phyloP scores from a whole-genome alignment of 306 rosid species.

The Cucumis melo region DNA sequence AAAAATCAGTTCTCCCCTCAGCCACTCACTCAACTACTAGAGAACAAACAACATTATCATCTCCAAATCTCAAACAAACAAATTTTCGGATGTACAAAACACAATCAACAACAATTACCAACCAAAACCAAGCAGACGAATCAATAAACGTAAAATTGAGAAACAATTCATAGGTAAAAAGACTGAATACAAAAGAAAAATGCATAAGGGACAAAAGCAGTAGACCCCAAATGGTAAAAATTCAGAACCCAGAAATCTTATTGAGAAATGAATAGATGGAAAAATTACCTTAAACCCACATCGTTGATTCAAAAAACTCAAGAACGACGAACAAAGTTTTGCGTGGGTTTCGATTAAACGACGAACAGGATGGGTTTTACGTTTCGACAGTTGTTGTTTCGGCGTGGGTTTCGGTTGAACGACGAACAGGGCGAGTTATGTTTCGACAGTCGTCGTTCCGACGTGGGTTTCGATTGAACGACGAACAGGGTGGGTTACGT shows the following conservation, averaged over 20 bases:
- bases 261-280: constrained; percentile 12
- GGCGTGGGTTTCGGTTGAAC: no score
- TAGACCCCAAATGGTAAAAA: background rate
- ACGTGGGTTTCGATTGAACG: no score
- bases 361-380: no score
- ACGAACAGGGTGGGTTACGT: no score
- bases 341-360: no score
- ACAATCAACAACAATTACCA: background rate
- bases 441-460: no score
- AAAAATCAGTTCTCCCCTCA: background rate
- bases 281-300: constrained; percentile 80
- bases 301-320: constrained; percentile 25
- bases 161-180: background rate
- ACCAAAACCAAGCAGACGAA: background rate
- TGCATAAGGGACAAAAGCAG: background rate
- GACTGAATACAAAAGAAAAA: background rate
- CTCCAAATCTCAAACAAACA: background rate
- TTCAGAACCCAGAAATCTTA: constrained; percentile 16
- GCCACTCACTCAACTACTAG: background rate
- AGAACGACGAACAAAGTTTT: no score
- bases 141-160: background rate
- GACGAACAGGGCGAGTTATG: no score
- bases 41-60: background rate
- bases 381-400: no score
- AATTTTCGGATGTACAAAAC: background rate